A percentile compares a stretch with the other conserved stretches of the same genome.
phyloP scores from a whole-genome alignment of 1,139 yeast genomes.

The Candida smagusa region DNA sequence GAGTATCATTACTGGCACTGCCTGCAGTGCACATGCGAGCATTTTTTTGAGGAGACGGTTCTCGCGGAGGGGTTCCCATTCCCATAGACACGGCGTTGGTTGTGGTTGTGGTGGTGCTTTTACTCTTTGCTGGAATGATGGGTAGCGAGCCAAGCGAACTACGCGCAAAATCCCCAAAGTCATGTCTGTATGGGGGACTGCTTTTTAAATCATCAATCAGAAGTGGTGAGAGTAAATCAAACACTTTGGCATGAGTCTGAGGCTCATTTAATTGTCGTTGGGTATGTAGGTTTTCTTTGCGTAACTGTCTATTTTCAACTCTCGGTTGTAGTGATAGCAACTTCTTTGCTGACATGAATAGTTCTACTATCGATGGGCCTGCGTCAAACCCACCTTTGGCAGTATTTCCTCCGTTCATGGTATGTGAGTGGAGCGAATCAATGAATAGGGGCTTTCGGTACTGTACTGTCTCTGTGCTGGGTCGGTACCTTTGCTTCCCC shows the following conservation, averaged over 20 bases:
- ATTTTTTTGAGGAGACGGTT: constrained; percentile 2
- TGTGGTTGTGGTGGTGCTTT: constrained; percentile 6
- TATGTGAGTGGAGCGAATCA: constrained; percentile 1
- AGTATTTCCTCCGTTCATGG: constrained; percentile 5
- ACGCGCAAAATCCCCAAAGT: background rate
- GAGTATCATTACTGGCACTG: constrained; percentile 35
- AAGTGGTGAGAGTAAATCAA: constrained; percentile 43
- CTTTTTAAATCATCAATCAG: constrained; percentile 35
- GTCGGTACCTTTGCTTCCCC: background rate
- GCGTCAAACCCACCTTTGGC: constrained; percentile 14
- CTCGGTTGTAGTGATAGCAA: constrained; percentile 39
- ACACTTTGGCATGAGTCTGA: constrained; percentile 14
- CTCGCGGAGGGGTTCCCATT: constrained; percentile 7
- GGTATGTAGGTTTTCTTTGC: constrained; percentile 31
- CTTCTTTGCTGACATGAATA: constrained; percentile 43
- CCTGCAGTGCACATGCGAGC: constrained; percentile 30
- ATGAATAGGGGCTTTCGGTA: background rate
- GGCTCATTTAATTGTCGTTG: constrained; percentile 10
- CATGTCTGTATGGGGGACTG: constrained; percentile 11
- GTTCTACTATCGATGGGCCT: constrained; percentile 43
- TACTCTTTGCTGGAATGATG: background rate
- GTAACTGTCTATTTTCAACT: constrained; percentile 39
- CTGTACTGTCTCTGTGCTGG: background rate
- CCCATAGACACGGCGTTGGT: constrained; percentile 4
- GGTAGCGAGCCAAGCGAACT: background rate